Percentiles rank a stretch among this genome's conserved stretches.
phyloP scores from a whole-genome alignment of 257 asterid genomes.

The Handroanthus guayacan region DNA sequence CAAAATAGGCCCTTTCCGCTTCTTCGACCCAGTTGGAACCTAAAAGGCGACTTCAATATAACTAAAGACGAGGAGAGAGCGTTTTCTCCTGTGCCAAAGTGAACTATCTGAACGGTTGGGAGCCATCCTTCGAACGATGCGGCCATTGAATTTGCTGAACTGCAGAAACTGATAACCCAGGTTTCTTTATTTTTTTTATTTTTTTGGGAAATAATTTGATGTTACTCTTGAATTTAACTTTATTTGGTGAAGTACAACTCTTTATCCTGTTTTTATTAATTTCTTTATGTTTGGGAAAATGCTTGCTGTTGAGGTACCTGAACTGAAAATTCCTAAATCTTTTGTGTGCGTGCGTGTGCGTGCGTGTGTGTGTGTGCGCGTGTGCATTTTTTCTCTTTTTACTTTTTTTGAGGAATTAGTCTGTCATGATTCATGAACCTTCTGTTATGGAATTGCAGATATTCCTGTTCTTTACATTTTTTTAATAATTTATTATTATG shows the following conservation, averaged over 20 bases:
- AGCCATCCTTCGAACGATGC: neutral
- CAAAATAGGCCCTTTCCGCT: too few species aligned
- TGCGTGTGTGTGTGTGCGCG: too few species aligned
- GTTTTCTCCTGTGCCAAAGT: neutral
- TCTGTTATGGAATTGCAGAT: neutral
- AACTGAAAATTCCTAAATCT: neutral
- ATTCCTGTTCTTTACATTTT: neutral
- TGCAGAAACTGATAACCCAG: constrained; percentile 10
- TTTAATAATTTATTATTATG: neutral
- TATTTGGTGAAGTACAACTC: neutral
- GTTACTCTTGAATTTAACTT: neutral
- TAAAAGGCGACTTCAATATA: neutral
- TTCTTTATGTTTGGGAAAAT: neutral
- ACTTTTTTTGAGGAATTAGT: too few species aligned
- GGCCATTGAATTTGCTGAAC: constrained; percentile 20
- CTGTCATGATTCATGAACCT: neutral
- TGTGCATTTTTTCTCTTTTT: too few species aligned
- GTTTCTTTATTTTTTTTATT: neutral
- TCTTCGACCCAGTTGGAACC: neutral
- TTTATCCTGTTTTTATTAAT: neutral
- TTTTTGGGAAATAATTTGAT: neutral
- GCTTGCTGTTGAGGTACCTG: neutral
- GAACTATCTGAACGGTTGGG: neutral
- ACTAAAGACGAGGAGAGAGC: neutral
- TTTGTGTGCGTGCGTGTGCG: too few species aligned